Evolutionary conservation across 2,329 filamentous ascomycete genomes (phyloP).

Genomic region (Colletotrichum lupini): DNA sequence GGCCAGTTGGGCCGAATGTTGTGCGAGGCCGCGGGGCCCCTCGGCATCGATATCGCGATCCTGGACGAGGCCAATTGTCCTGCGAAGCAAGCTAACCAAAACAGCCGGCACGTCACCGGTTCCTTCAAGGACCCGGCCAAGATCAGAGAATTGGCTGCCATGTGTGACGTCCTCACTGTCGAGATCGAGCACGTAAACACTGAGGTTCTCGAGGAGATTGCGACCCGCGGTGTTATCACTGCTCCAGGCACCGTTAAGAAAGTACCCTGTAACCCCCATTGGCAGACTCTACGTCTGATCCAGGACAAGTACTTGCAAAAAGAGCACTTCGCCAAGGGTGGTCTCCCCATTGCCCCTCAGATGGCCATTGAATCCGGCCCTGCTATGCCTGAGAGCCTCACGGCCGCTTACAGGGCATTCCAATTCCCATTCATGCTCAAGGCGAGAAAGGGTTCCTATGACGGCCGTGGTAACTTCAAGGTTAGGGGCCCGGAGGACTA

Average conservation of each 20-base stretch:
- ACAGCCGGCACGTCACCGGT: slow-evolving; percentile 79
- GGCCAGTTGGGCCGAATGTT: slow-evolving; percentile 95
- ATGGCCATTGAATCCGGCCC: slow-evolving; percentile 68
- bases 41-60: slow-evolving; percentile 83
- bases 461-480: slow-evolving; percentile 79
- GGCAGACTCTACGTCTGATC: slow-evolving; percentile 87
- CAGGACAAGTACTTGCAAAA: slow-evolving; percentile 97
- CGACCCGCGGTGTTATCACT: slow-evolving; percentile 70
- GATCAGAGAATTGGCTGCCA: slow-evolving; percentile 81
- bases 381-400: slow-evolving; percentile 69
- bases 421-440: slow-evolving; percentile 95
- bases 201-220: slow-evolving; percentile 86
- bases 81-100: slow-evolving; percentile 86
- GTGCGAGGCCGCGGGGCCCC: slow-evolving; percentile 79
- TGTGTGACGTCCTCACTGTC: slow-evolving; percentile 85
- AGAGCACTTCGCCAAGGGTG: slow-evolving; percentile 75
- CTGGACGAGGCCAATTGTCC: slow-evolving; percentile 82
- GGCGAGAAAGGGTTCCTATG: slow-evolving; percentile 88
- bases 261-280: slow-evolving; percentile 80
- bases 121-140: slow-evolving; percentile 88
- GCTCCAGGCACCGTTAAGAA: slow-evolving; percentile 54
- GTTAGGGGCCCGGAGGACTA: slow-evolving; percentile 58
- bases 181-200: slow-evolving; percentile 97
- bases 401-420: slow-evolving; percentile 70
- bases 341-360: slow-evolving; percentile 79